These are phyloP conservation scores for Ricinus communis DNA, from an alignment of 345 rosid species.

Conservation along the genomic window DNA sequence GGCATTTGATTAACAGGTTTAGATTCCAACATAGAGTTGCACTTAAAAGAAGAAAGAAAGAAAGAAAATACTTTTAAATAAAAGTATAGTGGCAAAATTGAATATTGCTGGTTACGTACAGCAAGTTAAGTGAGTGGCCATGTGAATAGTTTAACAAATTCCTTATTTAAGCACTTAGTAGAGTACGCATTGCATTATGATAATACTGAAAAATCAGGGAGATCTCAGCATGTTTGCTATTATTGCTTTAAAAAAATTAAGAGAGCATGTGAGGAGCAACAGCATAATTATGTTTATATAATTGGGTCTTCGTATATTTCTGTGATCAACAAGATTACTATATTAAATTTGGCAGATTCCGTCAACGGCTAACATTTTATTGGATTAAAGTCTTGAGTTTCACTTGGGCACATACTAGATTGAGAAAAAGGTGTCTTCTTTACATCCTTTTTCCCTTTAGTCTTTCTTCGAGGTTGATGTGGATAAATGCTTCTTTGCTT, in stretches of 20 bases:
- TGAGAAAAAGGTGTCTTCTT: neutral
- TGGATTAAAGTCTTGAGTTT: neutral
- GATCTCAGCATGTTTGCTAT: constrained; percentile 17
- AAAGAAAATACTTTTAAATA: neutral
- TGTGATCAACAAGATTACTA: neutral
- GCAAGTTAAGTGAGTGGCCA: constrained; percentile 39
- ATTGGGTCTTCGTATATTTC: neutral
- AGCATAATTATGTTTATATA: neutral
- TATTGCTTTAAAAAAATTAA: constrained; percentile 17
- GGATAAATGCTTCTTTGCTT: constrained; percentile 2
- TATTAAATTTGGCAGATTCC: neutral
- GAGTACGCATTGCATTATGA: neutral
- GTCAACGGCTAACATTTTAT: constrained; percentile 27
- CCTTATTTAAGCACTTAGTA: constrained; percentile 5
- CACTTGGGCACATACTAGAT: neutral
- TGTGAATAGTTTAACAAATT: constrained; percentile 26
- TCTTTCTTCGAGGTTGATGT: constrained; percentile 19
- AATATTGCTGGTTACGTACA: constrained; percentile 9
- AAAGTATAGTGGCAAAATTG: constrained; percentile 9
- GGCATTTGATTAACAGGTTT: constrained; percentile 21
- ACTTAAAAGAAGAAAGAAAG: neutral
- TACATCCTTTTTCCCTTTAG: neutral
- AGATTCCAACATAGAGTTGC: constrained; percentile 26
- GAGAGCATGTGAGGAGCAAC: constrained; percentile 31
- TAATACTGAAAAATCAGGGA: neutral